phyloP scores from a whole-genome alignment of 2,329 filamentous ascomycete species.

The Magnaporthales sp. region DNA sequence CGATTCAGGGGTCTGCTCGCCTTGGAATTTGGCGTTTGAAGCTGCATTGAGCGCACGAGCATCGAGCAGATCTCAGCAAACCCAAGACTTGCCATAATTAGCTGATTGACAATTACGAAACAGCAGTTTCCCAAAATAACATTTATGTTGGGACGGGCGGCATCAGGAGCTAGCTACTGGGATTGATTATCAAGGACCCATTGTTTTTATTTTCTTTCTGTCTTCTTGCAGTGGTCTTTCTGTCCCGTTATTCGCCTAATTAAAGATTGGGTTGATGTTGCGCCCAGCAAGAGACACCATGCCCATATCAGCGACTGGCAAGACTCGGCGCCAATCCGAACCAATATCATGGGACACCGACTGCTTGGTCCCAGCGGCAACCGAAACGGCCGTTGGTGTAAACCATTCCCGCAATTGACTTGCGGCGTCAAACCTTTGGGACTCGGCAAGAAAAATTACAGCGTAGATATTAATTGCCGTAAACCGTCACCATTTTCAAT shows the following conservation, averaged over 20 bases:
- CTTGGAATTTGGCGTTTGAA: not conserved
- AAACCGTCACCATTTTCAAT: not conserved
- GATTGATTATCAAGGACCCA: not conserved
- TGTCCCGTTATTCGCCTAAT: not conserved
- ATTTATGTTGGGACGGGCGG: not conserved
- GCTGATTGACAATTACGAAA: not conserved
- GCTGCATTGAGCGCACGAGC: conserved; percentile 1
- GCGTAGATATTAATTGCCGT: not conserved
- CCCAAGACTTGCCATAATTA: not conserved
- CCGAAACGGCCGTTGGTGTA: not conserved
- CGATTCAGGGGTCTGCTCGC: not conserved
- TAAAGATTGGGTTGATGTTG: not conserved
- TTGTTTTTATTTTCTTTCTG: not conserved
- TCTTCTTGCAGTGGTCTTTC: not conserved
- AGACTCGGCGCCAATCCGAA: not conserved
- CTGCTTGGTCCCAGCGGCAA: not conserved
- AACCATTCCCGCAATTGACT: not conserved
- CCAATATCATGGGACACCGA: not conserved
- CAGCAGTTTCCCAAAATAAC: not conserved
- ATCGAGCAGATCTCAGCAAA: not conserved
- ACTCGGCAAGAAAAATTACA: not conserved
- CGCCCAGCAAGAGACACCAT: no score
- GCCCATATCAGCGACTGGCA: not conserved
- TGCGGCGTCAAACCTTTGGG: not conserved
- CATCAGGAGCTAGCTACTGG: not conserved